phyloP scores from a whole-genome alignment of 306 rosid genomes.

The Malus orientalis region DNA sequence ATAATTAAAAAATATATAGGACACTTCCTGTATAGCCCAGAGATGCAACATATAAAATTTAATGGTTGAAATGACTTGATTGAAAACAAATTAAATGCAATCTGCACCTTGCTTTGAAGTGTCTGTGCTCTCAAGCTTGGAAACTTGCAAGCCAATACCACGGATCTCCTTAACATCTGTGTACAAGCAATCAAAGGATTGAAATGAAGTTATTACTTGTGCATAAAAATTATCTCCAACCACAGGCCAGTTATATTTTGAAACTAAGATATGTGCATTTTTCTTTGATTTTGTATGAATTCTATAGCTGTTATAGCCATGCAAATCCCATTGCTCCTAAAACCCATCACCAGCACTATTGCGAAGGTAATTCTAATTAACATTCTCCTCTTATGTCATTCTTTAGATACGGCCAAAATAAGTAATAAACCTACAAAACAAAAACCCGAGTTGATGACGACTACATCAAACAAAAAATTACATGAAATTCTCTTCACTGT shows the following conservation, averaged over 20 bases:
- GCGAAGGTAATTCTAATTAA: neutral
- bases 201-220: neutral
- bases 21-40: slow-evolving; percentile 5
- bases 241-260: too few relatives aligned
- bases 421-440: neutral
- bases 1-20: slow-evolving; percentile 8
- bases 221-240: neutral
- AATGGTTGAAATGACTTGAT: neutral
- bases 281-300: neutral
- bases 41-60: neutral
- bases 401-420: neutral
- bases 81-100: neutral
- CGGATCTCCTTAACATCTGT: slow-evolving; percentile 89
- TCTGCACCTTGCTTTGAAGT: slow-evolving; percentile 61
- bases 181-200: slow-evolving; percentile 18
- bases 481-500: neutral
- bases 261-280: neutral
- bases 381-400: neutral
- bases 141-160: slow-evolving; percentile 91
- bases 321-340: neutral
- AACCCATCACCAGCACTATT: neutral
- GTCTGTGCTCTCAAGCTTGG: slow-evolving; percentile 68
- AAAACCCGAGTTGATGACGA: neutral
- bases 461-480: neutral
- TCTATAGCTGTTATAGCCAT: neutral